Percentiles rank a stretch among this genome's conserved stretches.
Evolutionary conservation across 2,329 filamentous ascomycete species (phyloP).

Genomic region (Verticillium longisporum): DNA sequence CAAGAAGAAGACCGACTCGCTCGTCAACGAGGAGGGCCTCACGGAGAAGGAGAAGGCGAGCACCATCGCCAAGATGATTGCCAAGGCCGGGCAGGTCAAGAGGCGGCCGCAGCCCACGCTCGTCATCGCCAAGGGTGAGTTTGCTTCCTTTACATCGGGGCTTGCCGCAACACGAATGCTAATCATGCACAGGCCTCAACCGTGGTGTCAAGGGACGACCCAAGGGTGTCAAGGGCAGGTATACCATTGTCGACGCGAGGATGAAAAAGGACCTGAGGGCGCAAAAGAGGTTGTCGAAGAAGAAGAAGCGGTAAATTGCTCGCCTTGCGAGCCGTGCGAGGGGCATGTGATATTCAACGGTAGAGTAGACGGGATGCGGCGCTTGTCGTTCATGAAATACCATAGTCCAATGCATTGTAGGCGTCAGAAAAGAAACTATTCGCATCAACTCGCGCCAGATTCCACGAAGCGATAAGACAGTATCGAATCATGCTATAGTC

Average conservation of each 20-base stretch:
- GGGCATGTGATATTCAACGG: background rate
- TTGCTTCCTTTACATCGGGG: background rate
- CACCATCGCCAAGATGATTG: conserved; percentile 74
- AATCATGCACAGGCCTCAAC: conserved; percentile 41
- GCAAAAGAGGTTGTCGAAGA: conserved; percentile 68
- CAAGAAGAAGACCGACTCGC: conserved; percentile 89
- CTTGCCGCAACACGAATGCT: background rate
- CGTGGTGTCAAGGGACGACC: conserved; percentile 80
- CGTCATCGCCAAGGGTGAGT: conserved; percentile 71
- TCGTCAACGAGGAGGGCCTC: conserved; percentile 84
- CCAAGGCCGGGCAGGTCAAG: conserved; percentile 79
- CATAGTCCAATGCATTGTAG: conserved; percentile 1
- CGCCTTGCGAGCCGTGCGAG: background rate
- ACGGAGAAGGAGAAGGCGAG: conserved; percentile 94
- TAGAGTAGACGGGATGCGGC: background rate
- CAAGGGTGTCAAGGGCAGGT: conserved; percentile 87
- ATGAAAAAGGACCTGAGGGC: conserved; percentile 95
- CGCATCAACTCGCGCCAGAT: background rate
- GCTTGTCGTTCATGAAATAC: background rate
- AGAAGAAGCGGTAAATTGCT: conserved; percentile 33
- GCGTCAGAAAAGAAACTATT: background rate
- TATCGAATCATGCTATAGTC: background rate
- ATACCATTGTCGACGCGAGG: conserved; percentile 92
- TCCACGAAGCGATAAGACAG: background rate
- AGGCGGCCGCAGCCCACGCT: conserved; percentile 76